Base-by-base conservation (phyloP, 2,329 filamentous ascomycete genomes). In the Diaporthe sp. region DNA sequence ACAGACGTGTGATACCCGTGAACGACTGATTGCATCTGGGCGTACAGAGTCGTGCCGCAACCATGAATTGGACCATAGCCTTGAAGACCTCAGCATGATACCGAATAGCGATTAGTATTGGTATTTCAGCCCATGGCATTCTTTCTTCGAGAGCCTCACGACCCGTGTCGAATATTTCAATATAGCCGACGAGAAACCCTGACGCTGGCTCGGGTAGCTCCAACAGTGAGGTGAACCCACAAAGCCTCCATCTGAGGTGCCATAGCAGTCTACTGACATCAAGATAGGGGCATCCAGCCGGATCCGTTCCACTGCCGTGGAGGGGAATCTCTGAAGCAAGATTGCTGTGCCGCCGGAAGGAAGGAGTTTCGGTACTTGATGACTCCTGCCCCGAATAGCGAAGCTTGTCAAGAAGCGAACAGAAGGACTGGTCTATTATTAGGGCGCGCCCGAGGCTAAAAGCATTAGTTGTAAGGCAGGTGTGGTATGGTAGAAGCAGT, bases 311-410 rank as follows among this genome's bases (percentile, higher is more conserved):
- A 55, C 28, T 55, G 52, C 52, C 52, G 52, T 33, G 28, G 52
- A 30, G n/a, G 9, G 15, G 52, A 22, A 22, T 33, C 10, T 10
- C 9, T 55, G 52, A 55, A 33, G 28, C 28, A n/a, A 10, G 54
- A n/a, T 35, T 35, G 54, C 54, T 57, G 54, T 57, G 54, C 54
- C 54, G 54, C 54, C 54, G 54, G 30, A 57, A n/a, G 30, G 30
- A 57, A 35, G 54, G 30, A 35, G 19, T 35, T 4, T 57, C 17
- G 54, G 30, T 35, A 13, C 17, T 3, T 25, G 22, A 40, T 60
- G 15, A 40, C 33, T 35, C 22, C 10, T 25, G 19, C 22, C 30
- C 55, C 33, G 33, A 60, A 25, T 9, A 40, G 55, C 33, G 33
- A 60, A 40, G 55, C 33, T 40, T 35, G 55, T 60, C 22, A 33